These are phyloP conservation scores for Yamadazyma songkhlaensis DNA, from an alignment of 1,139 yeast genomes.

Conservation along the genomic window DNA sequence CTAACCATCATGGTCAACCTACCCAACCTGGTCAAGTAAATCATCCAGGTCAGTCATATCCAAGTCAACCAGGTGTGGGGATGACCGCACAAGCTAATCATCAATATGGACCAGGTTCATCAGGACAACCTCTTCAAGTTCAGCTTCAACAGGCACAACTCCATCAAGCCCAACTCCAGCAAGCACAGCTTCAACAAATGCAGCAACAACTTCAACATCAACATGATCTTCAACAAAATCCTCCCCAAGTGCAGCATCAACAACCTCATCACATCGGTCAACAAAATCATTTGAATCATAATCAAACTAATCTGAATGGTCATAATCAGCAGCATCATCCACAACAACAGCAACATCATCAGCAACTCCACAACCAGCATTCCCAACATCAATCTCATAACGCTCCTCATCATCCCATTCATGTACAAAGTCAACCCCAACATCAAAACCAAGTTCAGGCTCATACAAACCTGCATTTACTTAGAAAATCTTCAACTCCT, in stretches of 20 bases:
- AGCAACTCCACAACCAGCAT: too few species aligned
- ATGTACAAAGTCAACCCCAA: not conserved
- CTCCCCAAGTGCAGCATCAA: not conserved
- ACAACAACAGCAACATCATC: too few species aligned
- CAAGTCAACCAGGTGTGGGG: too few species aligned
- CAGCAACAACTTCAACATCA: not conserved
- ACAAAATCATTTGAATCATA: too few species aligned
- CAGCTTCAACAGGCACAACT: conserved; percentile 4
- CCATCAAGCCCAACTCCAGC: conserved; percentile 7
- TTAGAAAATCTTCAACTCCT: not conserved
- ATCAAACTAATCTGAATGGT: too few species aligned
- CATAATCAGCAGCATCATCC: too few species aligned
- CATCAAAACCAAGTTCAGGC: not conserved
- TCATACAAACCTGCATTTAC: not conserved
- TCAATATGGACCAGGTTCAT: too few species aligned
- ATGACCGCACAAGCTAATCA: too few species aligned
- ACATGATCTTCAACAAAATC: not conserved
- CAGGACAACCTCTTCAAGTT: not conserved
- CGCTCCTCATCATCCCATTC: too few species aligned
- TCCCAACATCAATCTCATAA: too few species aligned
- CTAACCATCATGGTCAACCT: too few species aligned
- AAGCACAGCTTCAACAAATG: conserved; percentile 3
- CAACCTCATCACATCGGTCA: not conserved
- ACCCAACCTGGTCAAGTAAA: not conserved
- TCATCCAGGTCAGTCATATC: not conserved